These are phyloP conservation scores for Phytophthora pinifolia DNA, from an alignment of 352 stramenopile genomes.

Conservation along the genomic window DNA sequence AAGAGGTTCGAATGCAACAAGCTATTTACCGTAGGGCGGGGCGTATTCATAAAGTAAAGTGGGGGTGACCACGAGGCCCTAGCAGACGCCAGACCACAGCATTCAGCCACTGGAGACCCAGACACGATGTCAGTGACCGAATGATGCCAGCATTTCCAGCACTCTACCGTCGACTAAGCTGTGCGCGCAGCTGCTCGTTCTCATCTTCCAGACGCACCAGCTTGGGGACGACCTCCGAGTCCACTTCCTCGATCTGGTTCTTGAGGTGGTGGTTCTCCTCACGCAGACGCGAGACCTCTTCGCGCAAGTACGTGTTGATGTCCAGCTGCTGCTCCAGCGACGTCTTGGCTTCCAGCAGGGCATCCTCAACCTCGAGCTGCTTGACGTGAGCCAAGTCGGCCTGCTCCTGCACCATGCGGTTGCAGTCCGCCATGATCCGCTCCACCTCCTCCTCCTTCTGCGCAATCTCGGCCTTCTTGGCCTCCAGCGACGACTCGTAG, in stretches of 20 bases:
- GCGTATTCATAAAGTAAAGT: constrained; percentile 33
- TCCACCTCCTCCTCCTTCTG: constrained; percentile 82
- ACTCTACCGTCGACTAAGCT: constrained; percentile 33
- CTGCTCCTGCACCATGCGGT: constrained; percentile 86
- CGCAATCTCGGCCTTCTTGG: constrained; percentile 62
- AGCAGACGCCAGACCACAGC: constrained; percentile 7
- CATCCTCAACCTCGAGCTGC: constrained; percentile 85
- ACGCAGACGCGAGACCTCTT: constrained; percentile 77
- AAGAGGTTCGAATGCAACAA: constrained; percentile 18
- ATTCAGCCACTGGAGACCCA: background rate
- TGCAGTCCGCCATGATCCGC: constrained; percentile 81
- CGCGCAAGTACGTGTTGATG: constrained; percentile 82
- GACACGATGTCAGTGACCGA: background rate
- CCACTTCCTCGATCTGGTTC: constrained; percentile 87
- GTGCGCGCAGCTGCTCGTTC: constrained; percentile 67
- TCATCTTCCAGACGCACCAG: constrained; percentile 84
- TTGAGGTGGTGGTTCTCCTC: constrained; percentile 86
- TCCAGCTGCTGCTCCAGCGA: constrained; percentile 85
- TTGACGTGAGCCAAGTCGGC: constrained; percentile 74
- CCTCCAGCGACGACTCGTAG: constrained; percentile 70
- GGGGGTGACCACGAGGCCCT: background rate
- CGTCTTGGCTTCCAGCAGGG: constrained; percentile 80
- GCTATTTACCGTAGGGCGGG: constrained; percentile 26
- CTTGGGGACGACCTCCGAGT: constrained; percentile 82
- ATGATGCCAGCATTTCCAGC: constrained; percentile 5